Base-by-base conservation (phyloP, 805 yeast genomes). In the Pichia thaimueangensis region DNA sequence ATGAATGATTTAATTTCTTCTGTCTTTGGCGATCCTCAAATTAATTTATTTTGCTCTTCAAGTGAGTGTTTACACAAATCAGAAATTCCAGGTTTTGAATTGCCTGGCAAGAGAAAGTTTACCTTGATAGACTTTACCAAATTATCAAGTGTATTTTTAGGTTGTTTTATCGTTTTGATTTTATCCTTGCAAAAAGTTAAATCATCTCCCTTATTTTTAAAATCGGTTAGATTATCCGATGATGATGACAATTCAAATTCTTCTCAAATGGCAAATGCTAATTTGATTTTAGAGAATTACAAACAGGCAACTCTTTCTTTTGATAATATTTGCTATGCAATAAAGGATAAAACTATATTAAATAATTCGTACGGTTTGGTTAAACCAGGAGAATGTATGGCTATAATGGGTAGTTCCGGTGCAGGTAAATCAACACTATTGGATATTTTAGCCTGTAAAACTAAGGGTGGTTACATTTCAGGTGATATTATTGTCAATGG, bases 321-420 rank as follows among this genome's bases (percentile, higher is more conserved):
- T 65, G 83, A 82, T 38, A 71, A 79, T 41, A 72, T 93, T 10
- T 63, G 75, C 4, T 93, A 91, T 57, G 58, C 66, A 1, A 70
- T 79, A 0, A 74, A 77, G 10, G 67, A 67, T 0, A 72, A 67
- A 20, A 64, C 62, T 15, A 79, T 93, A 4, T 69, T 93, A 45
- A 69, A 73, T 11, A 68, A 73, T 23, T 71, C 86, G 0, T 78
- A 76, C 51, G 98, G 98, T 9, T 52, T 78, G 12, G 95, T 81
- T 3, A 76, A 77, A 39, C 95, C 97, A 2, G 83, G 96, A 30
- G 88, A 88, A 58, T 83, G 95, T 47, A 61, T 88, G 58, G 97
- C 98, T 0, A 87, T 93, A 32, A 86, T 93, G 95, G 98, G 98
- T 34, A 97, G 97, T 1, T 89, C 97, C 0, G 98, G 98, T 38